These are phyloP conservation scores for Nannochloropsis salina DNA, from an alignment of 108 stramenopile species.

Conservation along the genomic window DNA sequence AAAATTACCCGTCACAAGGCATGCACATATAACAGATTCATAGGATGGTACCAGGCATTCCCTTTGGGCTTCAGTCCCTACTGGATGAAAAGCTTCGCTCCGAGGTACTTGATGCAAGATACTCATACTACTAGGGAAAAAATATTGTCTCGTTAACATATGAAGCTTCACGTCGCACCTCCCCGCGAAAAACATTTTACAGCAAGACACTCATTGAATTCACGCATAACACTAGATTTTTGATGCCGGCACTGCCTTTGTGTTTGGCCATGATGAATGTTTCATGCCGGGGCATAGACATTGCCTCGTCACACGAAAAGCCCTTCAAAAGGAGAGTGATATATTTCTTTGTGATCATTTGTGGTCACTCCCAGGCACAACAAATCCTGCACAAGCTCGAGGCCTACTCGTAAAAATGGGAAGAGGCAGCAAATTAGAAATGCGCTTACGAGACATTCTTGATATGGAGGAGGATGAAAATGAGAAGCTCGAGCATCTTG, in stretches of 20 bases:
- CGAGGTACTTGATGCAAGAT: too few species aligned
- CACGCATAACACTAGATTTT: not conserved
- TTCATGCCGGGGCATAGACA: not conserved
- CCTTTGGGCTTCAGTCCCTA: too few species aligned
- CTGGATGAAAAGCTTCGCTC: too few species aligned
- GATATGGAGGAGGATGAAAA: slow-evolving; percentile 8
- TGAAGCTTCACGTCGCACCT: too few species aligned
- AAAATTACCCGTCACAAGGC: too few species aligned
- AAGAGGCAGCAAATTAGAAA: not conserved
- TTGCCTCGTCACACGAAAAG: not conserved
- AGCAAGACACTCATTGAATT: too few species aligned
- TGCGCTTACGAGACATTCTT: not conserved
- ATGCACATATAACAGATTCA: too few species aligned
- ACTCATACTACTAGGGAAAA: too few species aligned
- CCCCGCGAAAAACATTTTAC: too few species aligned
- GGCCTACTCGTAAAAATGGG: not conserved
- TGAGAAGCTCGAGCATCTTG: not conserved
- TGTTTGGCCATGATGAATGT: not conserved
- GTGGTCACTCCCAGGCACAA: not conserved
- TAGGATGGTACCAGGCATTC: too few species aligned
- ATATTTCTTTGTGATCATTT: not conserved
- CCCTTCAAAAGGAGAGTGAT: not conserved
- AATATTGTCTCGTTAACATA: too few species aligned
- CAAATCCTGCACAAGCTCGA: not conserved
- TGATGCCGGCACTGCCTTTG: slow-evolving; percentile 7